Evolutionary conservation across 805 yeast genomes (phyloP), one percentile per base, ranked within the genome.

Genomic region (Kodamaea restingae): DNA sequence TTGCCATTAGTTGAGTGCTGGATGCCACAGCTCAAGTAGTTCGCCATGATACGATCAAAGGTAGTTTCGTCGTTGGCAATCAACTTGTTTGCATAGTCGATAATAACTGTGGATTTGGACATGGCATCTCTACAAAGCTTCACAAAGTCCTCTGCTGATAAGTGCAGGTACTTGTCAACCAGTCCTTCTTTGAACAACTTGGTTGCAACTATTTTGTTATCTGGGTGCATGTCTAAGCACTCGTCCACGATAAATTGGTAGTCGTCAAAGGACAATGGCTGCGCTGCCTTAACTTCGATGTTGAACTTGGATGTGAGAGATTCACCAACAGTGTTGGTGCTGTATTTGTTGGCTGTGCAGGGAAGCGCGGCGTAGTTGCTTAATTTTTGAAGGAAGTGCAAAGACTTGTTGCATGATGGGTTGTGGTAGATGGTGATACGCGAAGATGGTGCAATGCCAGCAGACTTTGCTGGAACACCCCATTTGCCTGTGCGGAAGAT

Each of bases 31-130:
- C 51, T 43, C 36, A 56, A 49, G 49, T 68, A 66, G 48, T 65
- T 58, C 34, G 61, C 63, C 45, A 77, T 56, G 37, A 78, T 67
- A 38, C 67, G 54, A 40, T 64, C 60, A 30, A 81, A 61, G 2
- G 67, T 58, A 4, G 57, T 50, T 35, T 64, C 70, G 46, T 75
- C 69, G 29, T 73, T 69, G 2, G 85, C 84, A 17, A 78, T 61
- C 53, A 66, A 52, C 36, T 71, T 70, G 47, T 76, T 68, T 46
- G 74, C 77, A 84, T 85, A 80, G 56, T 80, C 84, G 11, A 80
- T 81, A 12, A 78, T 54, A 34, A 56, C 49, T 7, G 61, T 59
- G 27, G 45, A 38, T 31, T 38, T 34, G 15, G 39, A 26, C 36
- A 44, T 43, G 30, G 51, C 46, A 25, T 43, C 42, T 17, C 18